A percentile compares a stretch with the other conserved stretches of the same genome.
Evolutionary conservation across 2,329 filamentous ascomycete genomes (phyloP).

Genomic region (Fusarium metavorans): DNA sequence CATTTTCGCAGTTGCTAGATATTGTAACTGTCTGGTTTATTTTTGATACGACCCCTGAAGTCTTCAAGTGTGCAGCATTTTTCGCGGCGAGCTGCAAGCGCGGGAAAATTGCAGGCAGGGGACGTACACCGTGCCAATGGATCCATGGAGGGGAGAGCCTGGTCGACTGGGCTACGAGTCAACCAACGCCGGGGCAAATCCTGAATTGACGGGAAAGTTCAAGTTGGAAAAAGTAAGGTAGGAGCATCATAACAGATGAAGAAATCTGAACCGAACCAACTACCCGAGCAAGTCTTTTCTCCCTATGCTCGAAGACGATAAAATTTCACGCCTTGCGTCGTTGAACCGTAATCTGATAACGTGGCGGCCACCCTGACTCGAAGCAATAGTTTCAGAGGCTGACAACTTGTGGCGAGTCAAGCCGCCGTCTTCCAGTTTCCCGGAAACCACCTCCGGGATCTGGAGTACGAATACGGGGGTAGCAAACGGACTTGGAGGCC

Average conservation of each 20-base stretch:
- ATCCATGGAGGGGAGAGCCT: neutral
- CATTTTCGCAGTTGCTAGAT: neutral
- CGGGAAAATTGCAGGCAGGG: conserved; percentile 1
- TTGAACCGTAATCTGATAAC: neutral
- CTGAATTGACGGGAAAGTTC: neutral
- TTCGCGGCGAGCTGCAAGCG: neutral
- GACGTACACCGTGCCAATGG: neutral
- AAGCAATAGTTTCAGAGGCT: neutral
- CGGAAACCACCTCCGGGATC: conserved; percentile 4
- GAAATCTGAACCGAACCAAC: neutral
- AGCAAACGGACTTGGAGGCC: neutral
- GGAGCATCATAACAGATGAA: neutral
- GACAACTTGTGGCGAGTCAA: conserved; percentile 15
- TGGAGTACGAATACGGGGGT: conserved; percentile 30
- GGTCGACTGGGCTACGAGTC: neutral
- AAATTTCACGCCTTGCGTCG: neutral
- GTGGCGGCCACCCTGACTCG: conserved; percentile 6
- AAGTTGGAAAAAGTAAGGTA: neutral
- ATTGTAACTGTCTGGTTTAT: neutral
- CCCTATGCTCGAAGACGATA: neutral
- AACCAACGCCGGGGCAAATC: neutral
- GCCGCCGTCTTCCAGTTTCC: neutral
- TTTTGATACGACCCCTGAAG: neutral
- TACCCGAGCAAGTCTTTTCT: neutral
- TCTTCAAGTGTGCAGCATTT: neutral